phyloP scores from a whole-genome alignment of 352 stramenopile genomes.

The Phytophthora sojae region DNA sequence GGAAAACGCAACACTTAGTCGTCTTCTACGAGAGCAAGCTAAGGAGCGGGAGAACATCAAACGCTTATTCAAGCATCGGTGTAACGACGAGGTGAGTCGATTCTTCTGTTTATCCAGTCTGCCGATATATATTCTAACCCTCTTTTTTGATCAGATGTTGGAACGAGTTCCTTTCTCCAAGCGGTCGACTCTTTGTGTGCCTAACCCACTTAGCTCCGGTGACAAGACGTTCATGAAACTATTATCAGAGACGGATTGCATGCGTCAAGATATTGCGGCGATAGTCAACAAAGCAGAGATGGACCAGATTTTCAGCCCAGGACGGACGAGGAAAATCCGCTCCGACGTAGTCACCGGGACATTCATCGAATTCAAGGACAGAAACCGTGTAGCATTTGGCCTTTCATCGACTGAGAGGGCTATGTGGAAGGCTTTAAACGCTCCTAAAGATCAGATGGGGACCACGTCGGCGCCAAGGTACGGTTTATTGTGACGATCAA shows the following conservation, averaged over 20 bases:
- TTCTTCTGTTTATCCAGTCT: no score
- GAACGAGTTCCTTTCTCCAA: no score
- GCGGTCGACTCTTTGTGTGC: not conserved
- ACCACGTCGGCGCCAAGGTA: not conserved
- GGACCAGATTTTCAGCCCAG: not conserved
- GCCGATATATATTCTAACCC: no score
- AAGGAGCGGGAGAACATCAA: not conserved
- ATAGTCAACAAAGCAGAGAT: not conserved
- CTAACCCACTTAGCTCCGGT: not conserved
- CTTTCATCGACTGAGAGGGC: no score
- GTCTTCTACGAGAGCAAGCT: no score
- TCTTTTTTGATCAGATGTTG: no score
- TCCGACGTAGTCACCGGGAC: not conserved
- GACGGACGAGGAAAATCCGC: not conserved
- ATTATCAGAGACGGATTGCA: not conserved
- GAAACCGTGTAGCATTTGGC: not conserved
- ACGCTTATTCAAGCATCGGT: no score
- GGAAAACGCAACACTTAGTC: not conserved
- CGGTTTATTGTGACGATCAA: not conserved
- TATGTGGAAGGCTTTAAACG: no score
- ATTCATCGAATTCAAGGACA: not conserved
- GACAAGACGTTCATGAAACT: not conserved
- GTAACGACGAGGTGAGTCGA: no score
- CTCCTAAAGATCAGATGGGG: not conserved
- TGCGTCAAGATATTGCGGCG: not conserved